Evolutionary conservation across 805 yeast species (phyloP).

Genomic region (Ogataea pini): DNA sequence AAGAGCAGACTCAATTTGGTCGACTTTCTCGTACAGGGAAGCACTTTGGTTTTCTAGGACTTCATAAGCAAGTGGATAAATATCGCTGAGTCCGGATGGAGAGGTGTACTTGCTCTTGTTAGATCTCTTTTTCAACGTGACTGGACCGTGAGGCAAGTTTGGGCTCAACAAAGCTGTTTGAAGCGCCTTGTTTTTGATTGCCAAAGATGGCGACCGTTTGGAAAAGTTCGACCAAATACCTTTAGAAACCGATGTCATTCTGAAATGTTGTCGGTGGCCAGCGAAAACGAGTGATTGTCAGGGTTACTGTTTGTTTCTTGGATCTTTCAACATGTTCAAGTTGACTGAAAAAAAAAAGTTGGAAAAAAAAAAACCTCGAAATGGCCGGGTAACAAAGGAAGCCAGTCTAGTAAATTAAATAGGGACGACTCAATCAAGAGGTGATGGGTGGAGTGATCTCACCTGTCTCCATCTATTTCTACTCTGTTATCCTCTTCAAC

Average conservation of each 20-base stretch:
- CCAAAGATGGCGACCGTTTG: constrained; percentile 35
- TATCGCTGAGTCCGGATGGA: constrained; percentile 69
- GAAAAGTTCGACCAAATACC: constrained; percentile 40
- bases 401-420: too few species aligned
- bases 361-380: constrained; percentile 1
- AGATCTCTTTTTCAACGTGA: constrained; percentile 45
- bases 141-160: constrained; percentile 49
- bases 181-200: constrained; percentile 29
- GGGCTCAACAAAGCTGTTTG: constrained; percentile 35
- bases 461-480: too few species aligned
- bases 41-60: constrained; percentile 51
- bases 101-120: constrained; percentile 58
- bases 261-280: neutral
- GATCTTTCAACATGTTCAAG: neutral
- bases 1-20: constrained; percentile 35
- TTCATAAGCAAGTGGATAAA: constrained; percentile 69
- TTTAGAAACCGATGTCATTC: constrained; percentile 16
- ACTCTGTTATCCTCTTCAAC: too few species aligned
- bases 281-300: neutral
- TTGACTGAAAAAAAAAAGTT: neutral
- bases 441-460: too few species aligned
- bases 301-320: neutral
- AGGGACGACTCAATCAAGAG: too few species aligned
- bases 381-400: constrained; percentile 8
- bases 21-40: constrained; percentile 41